Conservation (phyloP, 495 filamentous ascomycete genomes). For the Beverwykella pulmonaria region DNA sequence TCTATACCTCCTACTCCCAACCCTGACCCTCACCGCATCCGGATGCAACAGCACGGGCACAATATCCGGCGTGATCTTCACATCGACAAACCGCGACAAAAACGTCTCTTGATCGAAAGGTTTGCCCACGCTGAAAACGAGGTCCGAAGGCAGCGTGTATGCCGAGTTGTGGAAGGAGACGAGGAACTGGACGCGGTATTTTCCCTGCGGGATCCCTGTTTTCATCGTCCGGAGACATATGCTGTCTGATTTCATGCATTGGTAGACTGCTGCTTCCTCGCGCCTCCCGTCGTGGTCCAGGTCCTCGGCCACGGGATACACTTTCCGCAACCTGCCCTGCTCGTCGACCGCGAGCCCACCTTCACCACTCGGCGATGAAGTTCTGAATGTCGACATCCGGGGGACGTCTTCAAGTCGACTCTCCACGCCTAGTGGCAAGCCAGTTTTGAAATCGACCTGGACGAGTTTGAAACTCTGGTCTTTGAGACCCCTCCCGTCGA, state of each 20-base stretch:
- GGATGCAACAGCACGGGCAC: conserved; percentile 40
- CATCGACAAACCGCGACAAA: conserved; percentile 36
- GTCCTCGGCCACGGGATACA: conserved; percentile 40
- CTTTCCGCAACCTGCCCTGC: conserved; percentile 32
- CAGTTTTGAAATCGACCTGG: conserved; percentile 43
- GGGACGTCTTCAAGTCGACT: conserved; percentile 23
- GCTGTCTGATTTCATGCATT: conserved; percentile 36
- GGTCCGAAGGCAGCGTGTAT: conserved; percentile 29
- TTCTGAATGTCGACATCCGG: conserved; percentile 31
- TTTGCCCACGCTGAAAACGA: conserved; percentile 40
- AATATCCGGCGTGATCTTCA: conserved; percentile 41
- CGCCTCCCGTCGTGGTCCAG: conserved; percentile 39
- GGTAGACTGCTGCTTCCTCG: conserved; percentile 37
- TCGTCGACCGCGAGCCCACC: conserved; percentile 33
- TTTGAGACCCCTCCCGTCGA: conserved; percentile 30
- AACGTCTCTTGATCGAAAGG: conserved; percentile 39
- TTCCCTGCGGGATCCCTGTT: conserved; percentile 41
- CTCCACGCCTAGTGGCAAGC: conserved; percentile 35
- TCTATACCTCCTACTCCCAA: conserved; percentile 27
- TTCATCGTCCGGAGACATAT: conserved; percentile 37
- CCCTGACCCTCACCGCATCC: conserved; percentile 40
- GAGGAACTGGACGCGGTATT: conserved; percentile 40
- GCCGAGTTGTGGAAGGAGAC: conserved; percentile 38
- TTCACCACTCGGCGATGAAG: conserved; percentile 29
- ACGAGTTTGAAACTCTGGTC: conserved; percentile 31